Conservation (phyloP, 768 basidiomycete genomes). For the Dictyophora rubrovolvata region DNA sequence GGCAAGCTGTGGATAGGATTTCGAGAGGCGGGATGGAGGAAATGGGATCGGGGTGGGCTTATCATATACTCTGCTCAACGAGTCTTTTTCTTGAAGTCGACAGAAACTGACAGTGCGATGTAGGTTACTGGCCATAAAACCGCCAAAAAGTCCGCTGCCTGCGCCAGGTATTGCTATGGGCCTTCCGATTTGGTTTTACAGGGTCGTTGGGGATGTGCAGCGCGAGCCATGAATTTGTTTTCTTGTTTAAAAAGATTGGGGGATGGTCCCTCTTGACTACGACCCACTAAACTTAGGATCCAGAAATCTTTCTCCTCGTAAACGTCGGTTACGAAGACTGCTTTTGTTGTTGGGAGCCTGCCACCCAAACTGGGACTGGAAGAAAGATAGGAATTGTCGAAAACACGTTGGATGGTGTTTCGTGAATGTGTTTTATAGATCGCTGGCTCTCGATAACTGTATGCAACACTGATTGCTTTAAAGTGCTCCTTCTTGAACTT, state of each 20-base stretch:
- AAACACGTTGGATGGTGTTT: background rate
- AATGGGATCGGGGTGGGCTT: background rate
- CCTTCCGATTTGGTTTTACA: conserved; percentile 9
- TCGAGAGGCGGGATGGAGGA: background rate
- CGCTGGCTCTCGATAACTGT: background rate
- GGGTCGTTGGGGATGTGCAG: conserved; percentile 1
- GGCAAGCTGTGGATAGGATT: background rate
- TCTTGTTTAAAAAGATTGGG: too few relatives aligned
- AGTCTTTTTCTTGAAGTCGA: background rate
- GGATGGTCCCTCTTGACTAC: too few relatives aligned
- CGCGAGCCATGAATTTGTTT: too few relatives aligned
- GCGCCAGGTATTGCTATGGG: background rate
- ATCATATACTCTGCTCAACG: background rate
- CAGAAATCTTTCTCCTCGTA: background rate
- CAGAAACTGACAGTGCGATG: background rate
- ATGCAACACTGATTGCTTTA: background rate
- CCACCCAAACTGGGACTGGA: background rate
- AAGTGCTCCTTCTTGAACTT: background rate
- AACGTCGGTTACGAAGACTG: background rate
- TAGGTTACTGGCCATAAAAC: too few relatives aligned
- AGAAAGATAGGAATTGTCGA: background rate
- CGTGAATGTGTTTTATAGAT: background rate
- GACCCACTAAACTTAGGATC: too few relatives aligned
- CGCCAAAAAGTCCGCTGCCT: background rate
- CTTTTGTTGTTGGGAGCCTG: background rate